Evolutionary conservation across 176 grass and related monocot species (phyloP).

Genomic region (Hordeum vulgare): DNA sequence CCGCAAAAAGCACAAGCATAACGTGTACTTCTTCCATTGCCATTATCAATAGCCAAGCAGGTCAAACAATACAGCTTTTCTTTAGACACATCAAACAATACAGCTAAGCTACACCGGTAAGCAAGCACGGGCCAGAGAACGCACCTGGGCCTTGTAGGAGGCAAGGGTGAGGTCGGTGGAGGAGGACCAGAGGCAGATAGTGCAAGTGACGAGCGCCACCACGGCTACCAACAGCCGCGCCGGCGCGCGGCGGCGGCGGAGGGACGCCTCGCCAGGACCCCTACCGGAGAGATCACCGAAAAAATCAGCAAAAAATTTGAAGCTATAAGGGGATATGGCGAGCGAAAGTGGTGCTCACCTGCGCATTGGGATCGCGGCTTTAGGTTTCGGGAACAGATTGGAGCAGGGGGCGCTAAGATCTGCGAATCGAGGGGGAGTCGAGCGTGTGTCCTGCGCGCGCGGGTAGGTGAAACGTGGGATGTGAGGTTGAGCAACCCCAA

Average conservation of each 20-base stretch:
- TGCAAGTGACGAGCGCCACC: conserved; percentile 28
- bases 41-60: neutral
- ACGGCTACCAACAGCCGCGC: conserved; percentile 30
- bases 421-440: neutral
- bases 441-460: too few species aligned
- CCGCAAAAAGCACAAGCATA: neutral
- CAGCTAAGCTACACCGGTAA: neutral
- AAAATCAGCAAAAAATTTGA: neutral
- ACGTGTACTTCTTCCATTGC: neutral
- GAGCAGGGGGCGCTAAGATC: neutral
- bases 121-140: neutral
- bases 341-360: conserved; percentile 1
- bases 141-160: conserved; percentile 34
- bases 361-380: conserved; percentile 24
- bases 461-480: too few species aligned
- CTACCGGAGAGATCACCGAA: neutral
- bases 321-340: neutral
- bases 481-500: too few species aligned
- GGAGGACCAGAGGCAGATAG: conserved; percentile 36
- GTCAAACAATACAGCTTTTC: neutral
- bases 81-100: neutral
- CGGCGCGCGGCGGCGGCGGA: conserved; percentile 19
- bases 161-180: conserved; percentile 11
- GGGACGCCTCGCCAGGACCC: conserved; percentile 18
- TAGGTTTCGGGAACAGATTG: conserved; percentile 13